Evolutionary conservation across 352 stramenopile species (phyloP).

Genomic region (Phytophthora pisi): DNA sequence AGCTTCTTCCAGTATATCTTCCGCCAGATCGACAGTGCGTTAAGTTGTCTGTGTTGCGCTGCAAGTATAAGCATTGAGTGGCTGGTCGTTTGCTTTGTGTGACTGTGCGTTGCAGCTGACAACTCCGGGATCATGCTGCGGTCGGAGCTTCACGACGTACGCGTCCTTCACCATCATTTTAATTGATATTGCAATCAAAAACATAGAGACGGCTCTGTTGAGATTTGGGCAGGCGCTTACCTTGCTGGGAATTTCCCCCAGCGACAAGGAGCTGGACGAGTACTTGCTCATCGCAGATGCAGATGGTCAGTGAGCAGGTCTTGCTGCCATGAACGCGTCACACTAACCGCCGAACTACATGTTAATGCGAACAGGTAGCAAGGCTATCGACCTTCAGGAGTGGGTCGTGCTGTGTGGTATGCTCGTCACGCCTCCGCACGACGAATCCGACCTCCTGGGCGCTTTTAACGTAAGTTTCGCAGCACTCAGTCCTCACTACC

Average conservation of each 20-base stretch:
- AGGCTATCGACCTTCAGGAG: constrained; percentile 70
- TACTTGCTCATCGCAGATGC: constrained; percentile 68
- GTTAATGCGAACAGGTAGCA: constrained; percentile 39
- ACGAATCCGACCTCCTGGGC: constrained; percentile 53
- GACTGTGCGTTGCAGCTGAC: constrained; percentile 36
- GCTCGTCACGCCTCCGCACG: constrained; percentile 59
- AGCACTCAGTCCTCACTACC: not conserved
- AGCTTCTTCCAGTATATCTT: constrained; percentile 77
- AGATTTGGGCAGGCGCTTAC: constrained; percentile 41
- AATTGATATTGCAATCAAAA: not conserved
- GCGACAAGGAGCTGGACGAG: constrained; percentile 72
- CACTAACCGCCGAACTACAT: not conserved
- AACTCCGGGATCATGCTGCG: constrained; percentile 68
- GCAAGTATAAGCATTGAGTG: not conserved
- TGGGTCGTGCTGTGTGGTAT: constrained; percentile 72
- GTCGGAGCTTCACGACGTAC: constrained; percentile 62
- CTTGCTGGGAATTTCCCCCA: constrained; percentile 58
- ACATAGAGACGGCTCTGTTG: not conserved
- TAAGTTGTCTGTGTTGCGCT: not conserved
- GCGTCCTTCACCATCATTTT: not conserved
- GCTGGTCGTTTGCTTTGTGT: constrained; percentile 3
- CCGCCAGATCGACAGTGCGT: constrained; percentile 67
- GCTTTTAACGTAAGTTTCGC: constrained; percentile 55
- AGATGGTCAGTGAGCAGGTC: constrained; percentile 31
- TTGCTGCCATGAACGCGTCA: not conserved